Percentiles rank a stretch among this genome's conserved stretches.
Evolutionary conservation across 352 stramenopile species (phyloP).

Genomic region (Phytophthora uliginosa): DNA sequence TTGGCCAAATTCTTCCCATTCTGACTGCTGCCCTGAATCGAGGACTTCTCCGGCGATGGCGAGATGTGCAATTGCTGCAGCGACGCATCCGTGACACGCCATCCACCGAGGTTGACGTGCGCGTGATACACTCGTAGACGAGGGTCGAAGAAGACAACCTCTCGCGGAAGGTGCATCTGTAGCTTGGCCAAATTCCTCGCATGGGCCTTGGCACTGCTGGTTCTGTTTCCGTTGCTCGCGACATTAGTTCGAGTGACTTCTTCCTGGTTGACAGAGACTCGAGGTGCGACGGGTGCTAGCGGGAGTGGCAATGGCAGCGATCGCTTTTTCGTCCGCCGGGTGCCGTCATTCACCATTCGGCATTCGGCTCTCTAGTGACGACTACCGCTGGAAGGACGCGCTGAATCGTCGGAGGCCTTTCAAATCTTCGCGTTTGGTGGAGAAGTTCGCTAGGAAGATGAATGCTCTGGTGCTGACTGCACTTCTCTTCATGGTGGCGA

Average conservation of each 20-base stretch:
- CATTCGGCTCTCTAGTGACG: slow-evolving; percentile 18
- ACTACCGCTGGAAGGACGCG: slow-evolving; percentile 30
- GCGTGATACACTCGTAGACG: slow-evolving; percentile 42
- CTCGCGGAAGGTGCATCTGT: slow-evolving; percentile 45
- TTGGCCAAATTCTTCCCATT: slow-evolving; percentile 11
- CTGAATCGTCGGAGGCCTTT: slow-evolving; percentile 19
- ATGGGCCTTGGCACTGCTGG: slow-evolving; percentile 28
- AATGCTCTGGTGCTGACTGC: neutral
- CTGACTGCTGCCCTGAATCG: slow-evolving; percentile 1
- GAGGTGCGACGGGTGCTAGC: slow-evolving; percentile 16
- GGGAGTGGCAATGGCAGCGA: slow-evolving; percentile 16
- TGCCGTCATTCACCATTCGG: slow-evolving; percentile 35
- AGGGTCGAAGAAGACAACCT: slow-evolving; percentile 50
- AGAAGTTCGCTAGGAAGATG: slow-evolving; percentile 2
- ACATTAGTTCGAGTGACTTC: neutral
- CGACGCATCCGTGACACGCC: slow-evolving; percentile 52
- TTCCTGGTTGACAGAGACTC: slow-evolving; percentile 35
- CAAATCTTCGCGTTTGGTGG: slow-evolving; percentile 12
- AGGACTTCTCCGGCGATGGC: slow-evolving; percentile 9
- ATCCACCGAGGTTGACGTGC: slow-evolving; percentile 68
- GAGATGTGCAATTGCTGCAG: slow-evolving; percentile 36
- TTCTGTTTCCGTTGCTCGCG: slow-evolving; percentile 12
- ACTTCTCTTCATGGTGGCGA: slow-evolving; percentile 4
- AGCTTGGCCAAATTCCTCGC: slow-evolving; percentile 37
- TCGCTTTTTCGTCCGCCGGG: slow-evolving; percentile 37